Evolutionary conservation across 192 early-diverging fungal species (phyloP), one percentile per base, ranked within the genome.

Genomic region (Gigaspora rosea): DNA sequence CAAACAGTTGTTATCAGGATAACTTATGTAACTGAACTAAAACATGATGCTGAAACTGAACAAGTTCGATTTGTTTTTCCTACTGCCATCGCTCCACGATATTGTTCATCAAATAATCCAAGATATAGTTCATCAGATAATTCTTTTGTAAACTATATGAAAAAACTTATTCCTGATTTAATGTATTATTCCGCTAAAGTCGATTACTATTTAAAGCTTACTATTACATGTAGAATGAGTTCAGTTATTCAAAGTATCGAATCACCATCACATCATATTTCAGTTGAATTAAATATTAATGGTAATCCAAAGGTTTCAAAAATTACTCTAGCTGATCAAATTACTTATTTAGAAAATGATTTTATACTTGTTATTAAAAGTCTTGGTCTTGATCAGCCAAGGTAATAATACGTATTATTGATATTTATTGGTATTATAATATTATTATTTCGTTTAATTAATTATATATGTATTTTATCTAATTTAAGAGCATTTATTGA

Each of bases 11-110:
- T 72, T 20, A 69, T 88, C 32, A 78, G 79, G 11, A 80, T 88
- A 47, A 84, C 81, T 0, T 88, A 89, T 69, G 73, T 88, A 20
- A 71, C 77, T 2, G 88, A 88, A 57, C 78, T 86, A 52, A 82
- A 80, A 49, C 77, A 81, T 49, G 88, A 87, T 66, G 69, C 82
- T 22, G 87, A 84, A 36, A 69, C 74, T 22, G 85, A 88, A 56
- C 71, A 80, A 49, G 61, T 85, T 54, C 78, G 85, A 41, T 87
- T 88, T 65, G 76, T 82, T 18, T 76, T 88, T 32, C 87, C 87
- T 6, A 27, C 27, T 27, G 27, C 27, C 1, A 27, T 27, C 1
- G 27, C 27, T 27, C 27, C 27, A 27, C 27, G 78, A 81, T 27
- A 51, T 72, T 46, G 59, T 6, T 71, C 33, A 9, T 56, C 51